These are phyloP conservation scores for Oleoguttula mirabilis DNA, from an alignment of 495 filamentous ascomycete species.

Conservation along the genomic window DNA sequence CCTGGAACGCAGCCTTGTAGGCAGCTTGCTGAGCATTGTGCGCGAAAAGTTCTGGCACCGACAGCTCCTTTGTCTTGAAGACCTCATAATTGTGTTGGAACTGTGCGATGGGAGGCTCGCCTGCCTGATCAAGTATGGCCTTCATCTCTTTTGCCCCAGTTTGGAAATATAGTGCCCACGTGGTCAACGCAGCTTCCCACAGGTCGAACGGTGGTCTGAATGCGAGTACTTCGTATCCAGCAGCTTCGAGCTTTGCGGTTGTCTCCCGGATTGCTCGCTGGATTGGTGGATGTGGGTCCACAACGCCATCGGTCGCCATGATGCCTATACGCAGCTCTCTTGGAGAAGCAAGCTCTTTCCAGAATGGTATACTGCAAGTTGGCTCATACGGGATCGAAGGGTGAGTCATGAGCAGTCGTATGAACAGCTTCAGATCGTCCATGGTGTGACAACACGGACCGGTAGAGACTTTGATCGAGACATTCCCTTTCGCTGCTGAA, in stretches of 20 bases:
- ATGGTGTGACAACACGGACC: conserved; percentile 36
- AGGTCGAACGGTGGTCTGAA: conserved; percentile 41
- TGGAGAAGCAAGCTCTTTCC: conserved; percentile 7
- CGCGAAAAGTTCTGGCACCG: conserved; percentile 4
- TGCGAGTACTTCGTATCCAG: conserved; percentile 43
- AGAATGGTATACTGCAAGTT: conserved; percentile 8
- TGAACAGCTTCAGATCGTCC: conserved; percentile 52
- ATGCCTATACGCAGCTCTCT: conserved; percentile 39
- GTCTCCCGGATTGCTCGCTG: conserved; percentile 44
- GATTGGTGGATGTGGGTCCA: conserved; percentile 59
- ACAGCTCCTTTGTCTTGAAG: conserved; percentile 4
- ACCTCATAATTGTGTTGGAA: conserved; percentile 8
- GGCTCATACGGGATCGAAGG: conserved; percentile 13
- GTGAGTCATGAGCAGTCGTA: conserved; percentile 27
- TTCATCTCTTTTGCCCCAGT: conserved; percentile 4
- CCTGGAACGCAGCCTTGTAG: conserved; percentile 6
- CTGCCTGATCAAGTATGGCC: not conserved
- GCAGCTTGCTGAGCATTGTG: conserved; percentile 4
- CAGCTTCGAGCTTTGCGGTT: conserved; percentile 38
- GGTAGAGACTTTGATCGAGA: conserved; percentile 45
- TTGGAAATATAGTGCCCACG: conserved; percentile 10
- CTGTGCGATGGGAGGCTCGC: conserved; percentile 7
- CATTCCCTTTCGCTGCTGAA: conserved; percentile 6
- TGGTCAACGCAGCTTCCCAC: conserved; percentile 8
- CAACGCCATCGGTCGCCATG: conserved; percentile 55